Evolutionary conservation across 2,329 filamentous ascomycete genomes (phyloP), one percentile per base, ranked within the genome.

Genomic region (Ophiostoma montium): DNA sequence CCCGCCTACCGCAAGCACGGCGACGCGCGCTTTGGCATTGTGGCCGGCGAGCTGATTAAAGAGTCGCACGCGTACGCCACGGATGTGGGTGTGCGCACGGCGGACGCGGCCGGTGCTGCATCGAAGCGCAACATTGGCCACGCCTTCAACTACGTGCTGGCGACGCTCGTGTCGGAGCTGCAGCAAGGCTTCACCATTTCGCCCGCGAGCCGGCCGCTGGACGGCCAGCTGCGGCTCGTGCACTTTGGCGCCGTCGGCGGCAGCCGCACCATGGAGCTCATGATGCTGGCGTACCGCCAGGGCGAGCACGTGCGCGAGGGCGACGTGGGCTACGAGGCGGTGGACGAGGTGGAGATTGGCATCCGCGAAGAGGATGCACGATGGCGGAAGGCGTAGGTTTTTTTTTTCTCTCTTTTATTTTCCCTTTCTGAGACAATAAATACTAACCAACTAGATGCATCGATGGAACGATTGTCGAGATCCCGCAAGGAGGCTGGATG

Each of bases 131-230:
- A n/a, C 19, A 50, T 38, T 8, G 48, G 39, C 16, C 35, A 27
- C 16, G 51, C 75, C 46, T 86, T 94, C 59, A 80, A 76, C 56
- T 96, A 96, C 60, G 70, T 90, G 3, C 74, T 95, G 5, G 74
- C 78, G 0, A 82, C 84, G 0, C 64, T 89, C 47, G 84, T 94
- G 1, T 87, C 85, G 2, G 84, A 88, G 55, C 72, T 95, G 1
- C 89, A 95, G 63, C 76, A 80, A 57, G 77, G 76, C 0, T 95
- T 95, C 55, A 77, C 76, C 38, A 92, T 96, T 41, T 92, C 85
- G 0, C 90, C 90, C 0, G 67, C 66, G 0, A 84, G 80, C 27
- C 68, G 64, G 53, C 84, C 86, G 0, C 65, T 94, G 2, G 84
- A 89, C 58, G 82, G 82, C 1, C 71, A 72, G 53, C 62, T 95